phyloP scores from a whole-genome alignment of 1,139 yeast species.

The Hyphopichia wangnamkhiaoensis region DNA sequence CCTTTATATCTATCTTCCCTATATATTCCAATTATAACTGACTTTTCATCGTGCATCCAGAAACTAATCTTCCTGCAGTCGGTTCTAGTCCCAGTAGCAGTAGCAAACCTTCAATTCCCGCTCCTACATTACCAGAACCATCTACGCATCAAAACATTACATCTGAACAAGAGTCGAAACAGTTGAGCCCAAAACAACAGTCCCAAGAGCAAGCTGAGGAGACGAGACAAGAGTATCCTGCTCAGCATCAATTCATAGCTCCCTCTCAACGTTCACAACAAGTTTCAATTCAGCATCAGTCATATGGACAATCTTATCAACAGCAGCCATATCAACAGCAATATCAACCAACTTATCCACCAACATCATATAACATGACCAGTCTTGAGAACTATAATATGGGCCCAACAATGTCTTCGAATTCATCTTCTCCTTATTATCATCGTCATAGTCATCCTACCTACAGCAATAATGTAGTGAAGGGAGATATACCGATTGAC shows the following conservation, averaged over 20 bases:
- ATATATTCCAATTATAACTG: not conserved
- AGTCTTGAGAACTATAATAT: constrained; percentile 2
- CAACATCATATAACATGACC: constrained; percentile 1
- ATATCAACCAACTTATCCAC: not conserved
- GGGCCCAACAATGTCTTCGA: not conserved
- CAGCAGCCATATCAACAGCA: constrained; percentile 8
- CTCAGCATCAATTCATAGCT: too few species aligned
- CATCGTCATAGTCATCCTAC: constrained; percentile 1
- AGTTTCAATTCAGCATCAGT: not conserved
- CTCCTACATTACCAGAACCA: not conserved
- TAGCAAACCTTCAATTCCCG: not conserved
- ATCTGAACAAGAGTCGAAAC: too few species aligned
- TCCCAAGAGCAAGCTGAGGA: too few species aligned
- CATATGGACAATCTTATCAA: constrained; percentile 2
- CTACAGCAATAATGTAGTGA: not conserved
- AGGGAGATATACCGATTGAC: not conserved
- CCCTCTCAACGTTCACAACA: too few species aligned
- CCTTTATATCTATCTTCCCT: too few species aligned
- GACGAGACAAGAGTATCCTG: too few species aligned
- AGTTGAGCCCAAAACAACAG: too few species aligned
- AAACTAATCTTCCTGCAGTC: not conserved
- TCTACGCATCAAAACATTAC: too few species aligned
- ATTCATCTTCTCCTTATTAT: not conserved
- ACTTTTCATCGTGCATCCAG: constrained; percentile 1
- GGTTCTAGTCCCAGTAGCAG: not conserved